Evolutionary conservation across 1,284 basidiomycete genomes (phyloP).

Genomic region (Coniferiporia weirii): DNA sequence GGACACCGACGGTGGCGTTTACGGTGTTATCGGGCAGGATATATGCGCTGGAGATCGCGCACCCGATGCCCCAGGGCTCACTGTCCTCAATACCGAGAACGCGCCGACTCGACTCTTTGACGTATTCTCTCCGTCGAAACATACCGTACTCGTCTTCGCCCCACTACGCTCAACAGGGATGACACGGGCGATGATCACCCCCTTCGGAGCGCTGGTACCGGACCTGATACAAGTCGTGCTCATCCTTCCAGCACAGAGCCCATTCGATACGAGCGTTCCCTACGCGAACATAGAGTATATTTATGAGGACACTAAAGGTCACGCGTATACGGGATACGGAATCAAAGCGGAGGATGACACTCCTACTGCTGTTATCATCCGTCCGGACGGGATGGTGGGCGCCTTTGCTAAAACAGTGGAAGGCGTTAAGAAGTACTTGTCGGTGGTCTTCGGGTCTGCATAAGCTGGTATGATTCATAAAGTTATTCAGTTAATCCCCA

Average conservation of each 20-base stretch:
- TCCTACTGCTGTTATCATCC: constrained; percentile 27
- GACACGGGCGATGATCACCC: background rate
- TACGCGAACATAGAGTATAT: constrained; percentile 24
- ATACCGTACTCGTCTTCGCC: constrained; percentile 20
- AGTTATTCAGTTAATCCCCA: too few species aligned
- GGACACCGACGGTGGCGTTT: background rate
- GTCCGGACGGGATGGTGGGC: too few species aligned
- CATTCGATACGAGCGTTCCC: background rate
- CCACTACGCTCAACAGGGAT: background rate
- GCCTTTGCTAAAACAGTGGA: too few species aligned
- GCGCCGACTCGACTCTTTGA: constrained; percentile 16
- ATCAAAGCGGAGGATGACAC: constrained; percentile 18
- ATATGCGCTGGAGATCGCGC: constrained; percentile 4
- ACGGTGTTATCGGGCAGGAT: background rate
- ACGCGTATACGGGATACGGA: constrained; percentile 35
- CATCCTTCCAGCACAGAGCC: background rate
- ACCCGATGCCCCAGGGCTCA: background rate
- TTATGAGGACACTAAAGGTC: constrained; percentile 33
- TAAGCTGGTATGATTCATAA: too few species aligned
- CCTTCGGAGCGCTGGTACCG: background rate
- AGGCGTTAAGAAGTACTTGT: too few species aligned
- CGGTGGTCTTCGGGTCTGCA: too few species aligned
- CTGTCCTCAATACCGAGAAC: background rate
- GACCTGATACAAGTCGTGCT: constrained; percentile 10
- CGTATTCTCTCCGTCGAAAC: constrained; percentile 18